Evolutionary conservation across 1,284 basidiomycete species (phyloP).

Genomic region (Malassezia dermatis): DNA sequence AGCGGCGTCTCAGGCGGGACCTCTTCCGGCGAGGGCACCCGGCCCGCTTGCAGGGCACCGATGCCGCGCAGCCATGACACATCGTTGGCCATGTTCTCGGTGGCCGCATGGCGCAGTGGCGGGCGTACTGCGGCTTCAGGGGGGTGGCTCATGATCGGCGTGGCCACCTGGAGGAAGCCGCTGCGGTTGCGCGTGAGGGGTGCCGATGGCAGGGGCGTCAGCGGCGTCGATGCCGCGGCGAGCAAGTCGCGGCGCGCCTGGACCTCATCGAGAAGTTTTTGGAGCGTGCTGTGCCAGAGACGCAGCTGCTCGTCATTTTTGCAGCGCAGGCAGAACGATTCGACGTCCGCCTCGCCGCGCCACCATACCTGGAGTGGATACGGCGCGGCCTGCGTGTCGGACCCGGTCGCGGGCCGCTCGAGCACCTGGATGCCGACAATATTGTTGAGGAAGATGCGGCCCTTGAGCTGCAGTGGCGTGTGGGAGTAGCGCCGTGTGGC

Average conservation of each 20-base stretch:
- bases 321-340: conserved; percentile 88
- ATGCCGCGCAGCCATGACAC: background rate
- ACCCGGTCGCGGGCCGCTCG: conserved; percentile 47
- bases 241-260: conserved; percentile 28
- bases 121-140: background rate
- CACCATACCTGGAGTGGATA: conserved; percentile 70
- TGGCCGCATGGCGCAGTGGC: background rate
- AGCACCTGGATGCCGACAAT: conserved; percentile 62
- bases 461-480: conserved; percentile 72
- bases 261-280: conserved; percentile 64
- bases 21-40: background rate
- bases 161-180: conserved; percentile 12
- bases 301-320: conserved; percentile 82
- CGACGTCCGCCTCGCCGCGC: conserved; percentile 77
- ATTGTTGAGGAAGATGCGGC: conserved; percentile 93
- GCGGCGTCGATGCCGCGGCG: background rate
- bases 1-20: background rate
- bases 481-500: conserved; percentile 45
- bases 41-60: background rate
- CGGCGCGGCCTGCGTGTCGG: conserved; percentile 25
- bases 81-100: background rate
- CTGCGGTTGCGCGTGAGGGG: background rate
- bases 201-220: background rate
- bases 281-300: conserved; percentile 82
- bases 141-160: background rate